Evolutionary conservation across 2,329 filamentous ascomycete genomes (phyloP).

Genomic region (Coleophoma crateriformis): DNA sequence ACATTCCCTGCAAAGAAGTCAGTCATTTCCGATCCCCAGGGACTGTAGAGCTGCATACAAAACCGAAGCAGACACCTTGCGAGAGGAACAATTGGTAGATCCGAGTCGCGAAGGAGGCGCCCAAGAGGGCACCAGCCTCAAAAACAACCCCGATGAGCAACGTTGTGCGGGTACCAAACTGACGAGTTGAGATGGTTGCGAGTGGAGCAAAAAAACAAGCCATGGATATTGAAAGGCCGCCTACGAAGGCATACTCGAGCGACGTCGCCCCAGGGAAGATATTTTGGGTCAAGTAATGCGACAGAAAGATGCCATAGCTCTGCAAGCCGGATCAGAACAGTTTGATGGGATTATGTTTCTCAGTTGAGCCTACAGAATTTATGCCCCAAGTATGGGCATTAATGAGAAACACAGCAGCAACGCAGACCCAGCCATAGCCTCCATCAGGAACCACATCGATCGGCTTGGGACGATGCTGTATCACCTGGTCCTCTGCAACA

Average conservation of each 20-base stretch:
- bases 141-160: constrained; percentile 61
- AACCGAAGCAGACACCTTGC: constrained; percentile 72
- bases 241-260: constrained; percentile 73
- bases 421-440: constrained; percentile 53
- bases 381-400: constrained; percentile 42
- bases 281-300: constrained; percentile 64
- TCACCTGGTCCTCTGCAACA: neutral
- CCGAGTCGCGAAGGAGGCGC: constrained; percentile 60
- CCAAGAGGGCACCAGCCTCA: constrained; percentile 59
- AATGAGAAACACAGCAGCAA: constrained; percentile 34
- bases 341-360: neutral
- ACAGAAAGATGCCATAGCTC: constrained; percentile 70
- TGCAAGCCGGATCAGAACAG: constrained; percentile 14
- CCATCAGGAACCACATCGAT: constrained; percentile 43
- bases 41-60: constrained; percentile 21
- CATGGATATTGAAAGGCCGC: constrained; percentile 60
- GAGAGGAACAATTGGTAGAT: constrained; percentile 74
- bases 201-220: constrained; percentile 65
- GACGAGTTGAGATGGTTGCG: constrained; percentile 36
- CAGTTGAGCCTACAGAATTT: constrained; percentile 18
- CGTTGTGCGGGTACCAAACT: constrained; percentile 57
- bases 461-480: constrained; percentile 1
- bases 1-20: constrained; percentile 49
- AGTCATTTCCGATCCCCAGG: neutral
- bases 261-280: constrained; percentile 57